phyloP scores from a whole-genome alignment of 2,329 filamentous ascomycete genomes.

The Chrysosphaeria jannelii region DNA sequence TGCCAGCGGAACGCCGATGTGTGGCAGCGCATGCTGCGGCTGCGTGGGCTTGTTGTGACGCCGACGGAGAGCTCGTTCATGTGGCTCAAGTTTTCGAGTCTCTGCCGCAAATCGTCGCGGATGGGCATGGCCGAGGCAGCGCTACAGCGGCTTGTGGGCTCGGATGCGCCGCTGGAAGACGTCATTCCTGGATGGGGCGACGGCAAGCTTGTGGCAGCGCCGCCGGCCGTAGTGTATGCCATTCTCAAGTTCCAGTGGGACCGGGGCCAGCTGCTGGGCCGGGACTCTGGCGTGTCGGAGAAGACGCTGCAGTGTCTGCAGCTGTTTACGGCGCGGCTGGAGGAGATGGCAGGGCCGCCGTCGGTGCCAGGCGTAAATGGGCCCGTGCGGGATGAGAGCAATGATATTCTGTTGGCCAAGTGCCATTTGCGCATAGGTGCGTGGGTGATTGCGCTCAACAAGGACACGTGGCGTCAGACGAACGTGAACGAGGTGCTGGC shows the following conservation, averaged over 20 bases:
- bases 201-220: conserved; percentile 4
- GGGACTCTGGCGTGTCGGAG: conserved; percentile 16
- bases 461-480: conserved; percentile 66
- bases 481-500: conserved; percentile 65
- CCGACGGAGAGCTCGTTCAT: conserved; percentile 90
- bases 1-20: conserved; percentile 94
- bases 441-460: conserved; percentile 69
- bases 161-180: conserved; percentile 28
- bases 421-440: conserved; percentile 91
- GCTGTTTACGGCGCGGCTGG: conserved; percentile 25
- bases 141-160: conserved; percentile 63
- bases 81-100: conserved; percentile 98
- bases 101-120: conserved; percentile 85
- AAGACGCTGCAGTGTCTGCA: conserved; percentile 27
- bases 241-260: conserved; percentile 95
- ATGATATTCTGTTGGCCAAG: conserved; percentile 45
- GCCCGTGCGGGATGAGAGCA: background rate
- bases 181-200: conserved; percentile 28
- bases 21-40: conserved; percentile 93
- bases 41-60: conserved; percentile 70
- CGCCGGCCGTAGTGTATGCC: conserved; percentile 64
- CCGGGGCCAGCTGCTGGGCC: conserved; percentile 30
- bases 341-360: conserved; percentile 6
- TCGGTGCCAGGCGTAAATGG: conserved; percentile 6
- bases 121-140: conserved; percentile 91